Evolutionary conservation across 2,329 filamentous ascomycete genomes (phyloP).

Genomic region (Aphanocladium album): DNA sequence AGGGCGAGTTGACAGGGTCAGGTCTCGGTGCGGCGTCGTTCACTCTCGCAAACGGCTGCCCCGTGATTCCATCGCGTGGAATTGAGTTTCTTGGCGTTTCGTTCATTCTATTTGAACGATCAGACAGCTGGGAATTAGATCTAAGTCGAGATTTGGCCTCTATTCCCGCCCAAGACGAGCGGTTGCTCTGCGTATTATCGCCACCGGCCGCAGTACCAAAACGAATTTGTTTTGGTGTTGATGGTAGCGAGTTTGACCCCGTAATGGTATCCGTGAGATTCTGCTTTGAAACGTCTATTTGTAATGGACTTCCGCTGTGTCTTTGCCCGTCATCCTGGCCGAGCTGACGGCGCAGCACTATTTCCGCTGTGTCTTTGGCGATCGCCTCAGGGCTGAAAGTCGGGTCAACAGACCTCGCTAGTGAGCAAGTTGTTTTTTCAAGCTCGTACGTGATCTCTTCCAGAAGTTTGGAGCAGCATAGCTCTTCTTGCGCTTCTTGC

Average conservation of each 20-base stretch:
- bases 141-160: not conserved
- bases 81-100: conserved; percentile 18
- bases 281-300: not conserved
- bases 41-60: conserved; percentile 49
- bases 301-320: not conserved
- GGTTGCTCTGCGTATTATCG: not conserved
- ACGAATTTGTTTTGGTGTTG: not conserved
- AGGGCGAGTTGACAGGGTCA: conserved; percentile 22
- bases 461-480: conserved; percentile 4
- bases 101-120: conserved; percentile 14
- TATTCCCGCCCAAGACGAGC: not conserved
- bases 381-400: conserved; percentile 1
- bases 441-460: not conserved
- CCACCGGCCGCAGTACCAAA: not conserved
- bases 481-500: not conserved
- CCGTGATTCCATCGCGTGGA: conserved; percentile 48
- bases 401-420: not conserved
- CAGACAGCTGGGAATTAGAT: conserved; percentile 17
- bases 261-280: not conserved
- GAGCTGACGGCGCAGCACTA: not conserved
- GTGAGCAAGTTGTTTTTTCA: conserved; percentile 2
- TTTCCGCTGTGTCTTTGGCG: conserved; percentile 7
- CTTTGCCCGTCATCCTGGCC: not conserved
- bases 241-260: not conserved
- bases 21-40: conserved; percentile 28